Conservation (phyloP, 2,329 filamentous ascomycete genomes). For the Amauroascus niger region DNA sequence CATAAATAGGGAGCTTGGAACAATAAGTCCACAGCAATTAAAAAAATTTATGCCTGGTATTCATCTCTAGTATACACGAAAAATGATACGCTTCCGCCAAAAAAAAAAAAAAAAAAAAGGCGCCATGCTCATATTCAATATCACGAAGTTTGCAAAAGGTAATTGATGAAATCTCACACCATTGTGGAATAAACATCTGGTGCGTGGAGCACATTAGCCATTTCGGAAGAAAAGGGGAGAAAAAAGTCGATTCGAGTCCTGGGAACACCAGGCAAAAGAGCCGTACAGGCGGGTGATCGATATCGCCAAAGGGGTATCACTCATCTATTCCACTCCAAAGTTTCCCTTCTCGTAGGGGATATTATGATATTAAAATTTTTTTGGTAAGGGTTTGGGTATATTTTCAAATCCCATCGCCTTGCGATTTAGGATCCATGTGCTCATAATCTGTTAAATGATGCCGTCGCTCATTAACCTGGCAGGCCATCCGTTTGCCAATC, state of each 20-base stretch:
- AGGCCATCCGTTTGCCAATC: conserved; percentile 81
- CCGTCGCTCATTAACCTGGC: conserved; percentile 54
- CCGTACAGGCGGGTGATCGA: not conserved
- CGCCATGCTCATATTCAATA: too few species aligned
- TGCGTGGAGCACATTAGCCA: too few species aligned
- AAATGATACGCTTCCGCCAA: too few species aligned
- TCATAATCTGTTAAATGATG: conserved; percentile 1
- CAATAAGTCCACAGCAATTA: too few species aligned
- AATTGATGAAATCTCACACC: too few species aligned
- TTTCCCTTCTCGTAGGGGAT: not conserved
- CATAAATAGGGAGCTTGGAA: not conserved
- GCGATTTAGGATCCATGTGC: not conserved
- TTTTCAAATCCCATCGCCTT: not conserved
- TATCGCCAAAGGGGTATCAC: not conserved
- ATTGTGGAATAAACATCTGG: too few species aligned
- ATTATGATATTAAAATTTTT: not conserved
- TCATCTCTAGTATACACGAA: too few species aligned
- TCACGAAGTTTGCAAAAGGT: too few species aligned
- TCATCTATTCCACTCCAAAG: not conserved
- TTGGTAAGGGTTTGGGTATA: not conserved
- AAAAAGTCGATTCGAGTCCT: too few species aligned
- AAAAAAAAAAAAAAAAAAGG: too few species aligned
- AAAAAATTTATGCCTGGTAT: too few species aligned
- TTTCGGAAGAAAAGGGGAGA: too few species aligned
- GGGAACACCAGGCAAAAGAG: not conserved